Evolutionary conservation across 306 rosid genomes (phyloP).

Genomic region (Vicia faba): DNA sequence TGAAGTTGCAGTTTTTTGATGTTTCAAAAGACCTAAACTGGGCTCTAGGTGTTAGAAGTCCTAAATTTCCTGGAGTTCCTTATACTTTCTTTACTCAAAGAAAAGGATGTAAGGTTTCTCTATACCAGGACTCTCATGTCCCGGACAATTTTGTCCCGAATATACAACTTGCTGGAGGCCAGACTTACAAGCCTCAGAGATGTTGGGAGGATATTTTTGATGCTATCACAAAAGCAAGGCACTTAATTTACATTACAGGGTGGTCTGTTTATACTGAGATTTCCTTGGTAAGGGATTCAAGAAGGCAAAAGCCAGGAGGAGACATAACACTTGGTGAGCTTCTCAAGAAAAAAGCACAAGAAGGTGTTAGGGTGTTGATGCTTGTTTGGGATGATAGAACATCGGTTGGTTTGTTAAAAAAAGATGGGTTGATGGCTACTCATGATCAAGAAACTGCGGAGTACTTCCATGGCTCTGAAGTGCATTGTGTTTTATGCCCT

Average conservation of each 20-base stretch:
- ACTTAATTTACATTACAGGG: conserved; percentile 64
- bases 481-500: conserved; percentile 67
- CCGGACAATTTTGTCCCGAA: conserved; percentile 65
- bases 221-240: conserved; percentile 59
- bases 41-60: conserved; percentile 57
- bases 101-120: conserved; percentile 60
- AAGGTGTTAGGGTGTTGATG: conserved; percentile 69
- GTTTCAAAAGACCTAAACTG: conserved; percentile 52
- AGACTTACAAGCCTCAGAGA: conserved; percentile 52
- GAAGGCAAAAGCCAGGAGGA: conserved; percentile 68
- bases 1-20: conserved; percentile 59
- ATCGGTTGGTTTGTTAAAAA: conserved; percentile 52
- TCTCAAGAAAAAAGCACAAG: conserved; percentile 64
- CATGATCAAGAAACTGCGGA: conserved; percentile 63
- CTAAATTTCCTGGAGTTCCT: conserved; percentile 69
- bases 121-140: conserved; percentile 68
- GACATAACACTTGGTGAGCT: conserved; percentile 55
- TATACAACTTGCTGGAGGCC: conserved; percentile 61
- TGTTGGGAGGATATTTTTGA: conserved; percentile 79
- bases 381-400: conserved; percentile 83
- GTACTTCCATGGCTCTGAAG: conserved; percentile 50
- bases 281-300: conserved; percentile 59
- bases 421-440: conserved; percentile 71
- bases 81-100: conserved; percentile 63
- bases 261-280: conserved; percentile 76